Conservation (phyloP, 495 filamentous ascomycete species). For the Aspergillus egyptiacus region DNA sequence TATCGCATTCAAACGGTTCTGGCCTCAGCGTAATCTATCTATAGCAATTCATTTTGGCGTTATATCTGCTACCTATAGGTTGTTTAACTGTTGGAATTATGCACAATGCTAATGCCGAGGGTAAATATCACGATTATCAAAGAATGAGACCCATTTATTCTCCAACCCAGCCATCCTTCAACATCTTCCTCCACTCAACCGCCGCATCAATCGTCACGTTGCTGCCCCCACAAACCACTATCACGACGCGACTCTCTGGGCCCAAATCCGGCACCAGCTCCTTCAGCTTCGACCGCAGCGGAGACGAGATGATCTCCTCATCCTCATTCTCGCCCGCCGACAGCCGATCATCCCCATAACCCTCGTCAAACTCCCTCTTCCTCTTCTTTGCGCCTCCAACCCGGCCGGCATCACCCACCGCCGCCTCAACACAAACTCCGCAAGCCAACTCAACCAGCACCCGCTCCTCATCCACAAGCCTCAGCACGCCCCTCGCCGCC, state of each 20-base stretch:
- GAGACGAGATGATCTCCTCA: conserved; percentile 14
- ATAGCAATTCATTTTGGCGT: background rate
- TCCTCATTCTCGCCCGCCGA: conserved; percentile 31
- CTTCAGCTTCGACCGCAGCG: conserved; percentile 47
- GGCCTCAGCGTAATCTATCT: conserved; percentile 13
- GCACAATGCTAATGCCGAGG: background rate
- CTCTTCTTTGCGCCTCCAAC: conserved; percentile 26
- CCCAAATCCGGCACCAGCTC: conserved; percentile 53
- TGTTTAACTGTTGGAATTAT: background rate
- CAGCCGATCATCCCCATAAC: conserved; percentile 38
- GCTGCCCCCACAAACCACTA: conserved; percentile 82
- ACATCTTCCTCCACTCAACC: conserved; percentile 50
- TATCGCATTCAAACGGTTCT: conserved; percentile 51
- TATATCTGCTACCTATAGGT: background rate
- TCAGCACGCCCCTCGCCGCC: conserved; percentile 67
- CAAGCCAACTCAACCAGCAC: conserved; percentile 78
- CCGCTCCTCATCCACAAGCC: conserved; percentile 76
- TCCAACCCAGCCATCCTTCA: conserved; percentile 34
- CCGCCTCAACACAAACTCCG: conserved; percentile 66
- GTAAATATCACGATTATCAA: background rate
- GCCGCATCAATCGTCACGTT: conserved; percentile 66
- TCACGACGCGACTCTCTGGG: conserved; percentile 63
- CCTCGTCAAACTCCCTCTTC: conserved; percentile 36
- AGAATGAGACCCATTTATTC: conserved; percentile 9
- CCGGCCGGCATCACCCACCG: conserved; percentile 32